phyloP scores from a whole-genome alignment of 1,139 yeast genomes.

The Pichia sp. region DNA sequence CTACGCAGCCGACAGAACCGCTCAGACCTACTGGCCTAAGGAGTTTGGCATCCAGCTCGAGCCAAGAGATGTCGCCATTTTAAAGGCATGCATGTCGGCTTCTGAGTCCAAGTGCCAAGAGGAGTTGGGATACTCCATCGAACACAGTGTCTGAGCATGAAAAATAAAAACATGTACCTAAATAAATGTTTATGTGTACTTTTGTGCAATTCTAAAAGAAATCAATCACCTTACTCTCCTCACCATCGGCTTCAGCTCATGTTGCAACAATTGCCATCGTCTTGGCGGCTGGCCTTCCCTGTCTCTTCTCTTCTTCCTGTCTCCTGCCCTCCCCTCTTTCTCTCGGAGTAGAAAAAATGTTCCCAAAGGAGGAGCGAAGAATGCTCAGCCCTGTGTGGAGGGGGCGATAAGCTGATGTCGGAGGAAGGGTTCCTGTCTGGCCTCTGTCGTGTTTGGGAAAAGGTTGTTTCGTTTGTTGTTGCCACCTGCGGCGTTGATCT shows the following conservation, averaged over 20 bases:
- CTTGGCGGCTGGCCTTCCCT: too few species aligned
- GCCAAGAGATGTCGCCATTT: constrained; percentile 4
- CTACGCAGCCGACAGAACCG: constrained; percentile 22
- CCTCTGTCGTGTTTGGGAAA: not conserved
- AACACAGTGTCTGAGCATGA: constrained; percentile 9
- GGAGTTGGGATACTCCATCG: constrained; percentile 18
- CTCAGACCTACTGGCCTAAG: constrained; percentile 24
- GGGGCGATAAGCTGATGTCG: not conserved
- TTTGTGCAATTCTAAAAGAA: not conserved
- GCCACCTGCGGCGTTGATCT: not conserved
- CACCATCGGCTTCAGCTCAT: too few species aligned
- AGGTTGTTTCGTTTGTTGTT: not conserved
- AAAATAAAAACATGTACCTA: too few species aligned
- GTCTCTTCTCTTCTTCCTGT: too few species aligned
- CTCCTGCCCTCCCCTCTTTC: not conserved
- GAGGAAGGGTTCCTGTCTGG: not conserved
- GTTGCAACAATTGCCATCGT: too few species aligned
- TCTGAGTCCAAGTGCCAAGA: constrained; percentile 14
- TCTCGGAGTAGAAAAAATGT: not conserved
- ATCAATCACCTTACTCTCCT: too few species aligned
- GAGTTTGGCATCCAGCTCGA: constrained; percentile 17
- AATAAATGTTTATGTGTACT: too few species aligned
- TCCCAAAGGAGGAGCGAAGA: not conserved
- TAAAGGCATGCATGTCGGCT: not conserved
- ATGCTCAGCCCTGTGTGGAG: constrained; percentile 3